A percentile compares a stretch with the other conserved stretches of the same genome.
Conservation (phyloP, 345 rosid genomes). For the Salix udensis region DNA sequence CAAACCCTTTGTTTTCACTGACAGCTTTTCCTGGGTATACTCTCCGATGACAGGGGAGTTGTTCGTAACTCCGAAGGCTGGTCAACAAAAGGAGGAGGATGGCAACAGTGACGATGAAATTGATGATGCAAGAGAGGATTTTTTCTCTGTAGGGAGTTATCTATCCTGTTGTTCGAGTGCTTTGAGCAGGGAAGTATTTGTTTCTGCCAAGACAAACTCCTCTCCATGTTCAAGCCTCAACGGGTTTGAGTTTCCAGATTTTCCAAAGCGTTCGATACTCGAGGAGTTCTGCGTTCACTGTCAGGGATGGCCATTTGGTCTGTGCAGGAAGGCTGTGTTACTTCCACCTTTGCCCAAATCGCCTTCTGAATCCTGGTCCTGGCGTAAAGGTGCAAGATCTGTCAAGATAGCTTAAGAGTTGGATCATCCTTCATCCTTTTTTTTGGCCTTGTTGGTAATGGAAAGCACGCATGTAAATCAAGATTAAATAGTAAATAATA, state of each 20-base stretch:
- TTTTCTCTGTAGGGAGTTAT: slow-evolving; percentile 55
- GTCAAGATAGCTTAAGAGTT: slow-evolving; percentile 31
- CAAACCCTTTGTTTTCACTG: slow-evolving; percentile 39
- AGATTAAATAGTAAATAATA: neutral
- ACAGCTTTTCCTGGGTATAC: slow-evolving; percentile 43
- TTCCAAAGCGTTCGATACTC: slow-evolving; percentile 49
- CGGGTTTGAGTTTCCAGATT: slow-evolving; percentile 37
- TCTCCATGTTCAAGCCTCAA: slow-evolving; percentile 58
- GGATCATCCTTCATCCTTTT: neutral
- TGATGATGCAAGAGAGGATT: slow-evolving; percentile 42
- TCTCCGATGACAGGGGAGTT: slow-evolving; percentile 30
- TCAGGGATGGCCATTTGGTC: slow-evolving; percentile 92
- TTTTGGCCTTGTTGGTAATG: neutral
- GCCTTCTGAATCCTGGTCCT: slow-evolving; percentile 86
- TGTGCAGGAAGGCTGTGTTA: slow-evolving; percentile 63
- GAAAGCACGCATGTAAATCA: neutral
- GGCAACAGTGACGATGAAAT: slow-evolving; percentile 5
- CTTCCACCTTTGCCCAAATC: slow-evolving; percentile 93
- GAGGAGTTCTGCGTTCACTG: slow-evolving; percentile 68
- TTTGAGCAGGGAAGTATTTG: slow-evolving; percentile 46
- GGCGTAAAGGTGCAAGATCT: slow-evolving; percentile 53
- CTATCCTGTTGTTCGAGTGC: slow-evolving; percentile 60
- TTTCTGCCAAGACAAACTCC: slow-evolving; percentile 52
- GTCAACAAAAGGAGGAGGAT: neutral
- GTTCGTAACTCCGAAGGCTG: slow-evolving; percentile 7